Base-by-base conservation (phyloP, 2,329 filamentous ascomycete species). In the Arthroderma sp. region DNA sequence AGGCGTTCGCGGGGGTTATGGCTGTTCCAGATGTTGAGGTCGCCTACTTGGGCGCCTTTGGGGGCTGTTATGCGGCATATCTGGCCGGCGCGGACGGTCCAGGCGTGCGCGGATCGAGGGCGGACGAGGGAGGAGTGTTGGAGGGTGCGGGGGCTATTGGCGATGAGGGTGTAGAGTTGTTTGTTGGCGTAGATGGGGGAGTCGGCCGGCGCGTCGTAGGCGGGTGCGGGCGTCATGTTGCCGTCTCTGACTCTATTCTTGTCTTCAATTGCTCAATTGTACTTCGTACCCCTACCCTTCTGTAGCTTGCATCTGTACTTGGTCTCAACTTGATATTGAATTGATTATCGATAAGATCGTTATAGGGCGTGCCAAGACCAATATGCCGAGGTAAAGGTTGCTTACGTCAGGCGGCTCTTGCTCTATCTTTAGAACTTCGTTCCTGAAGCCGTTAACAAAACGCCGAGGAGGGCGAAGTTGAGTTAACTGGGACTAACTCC, bases 11-110 rank as follows among this genome's bases (percentile, higher is more conserved):
- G 81, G 0, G 87, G 85, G 69, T 93, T 90, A 61, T 83, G 74
- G 4, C 78, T 76, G 64, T 86, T 88, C 86, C 87, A 94, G 64
- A 93, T 79, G 69, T 94, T 94, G 17, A 93, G 74, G 65, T 93
- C 88, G 56, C 87, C 86, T 53, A 94, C 87, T 72, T 94, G 88
- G 0, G 88, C 82, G 0, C 88, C 88, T 56, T 84, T 75, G 0
- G 87, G 87, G 0, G 88, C 91, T 58, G 82, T 86, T 61, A 94
- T 83, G 13, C 83, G 81, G 60, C 88, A 81, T 58, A 93, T 79
- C 53, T 79, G 79, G 2, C 86, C 86, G 1, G 81, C 81, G 0
- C 81, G 79, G 0, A 86, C 87, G 52, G 79, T 76, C 85, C 86
- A 93, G 0, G 88, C 87, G 59, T 77, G 77, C 0, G 85, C 88